Conservation (phyloP, 1,284 basidiomycete species). For the Apiotrichum montevideense region DNA sequence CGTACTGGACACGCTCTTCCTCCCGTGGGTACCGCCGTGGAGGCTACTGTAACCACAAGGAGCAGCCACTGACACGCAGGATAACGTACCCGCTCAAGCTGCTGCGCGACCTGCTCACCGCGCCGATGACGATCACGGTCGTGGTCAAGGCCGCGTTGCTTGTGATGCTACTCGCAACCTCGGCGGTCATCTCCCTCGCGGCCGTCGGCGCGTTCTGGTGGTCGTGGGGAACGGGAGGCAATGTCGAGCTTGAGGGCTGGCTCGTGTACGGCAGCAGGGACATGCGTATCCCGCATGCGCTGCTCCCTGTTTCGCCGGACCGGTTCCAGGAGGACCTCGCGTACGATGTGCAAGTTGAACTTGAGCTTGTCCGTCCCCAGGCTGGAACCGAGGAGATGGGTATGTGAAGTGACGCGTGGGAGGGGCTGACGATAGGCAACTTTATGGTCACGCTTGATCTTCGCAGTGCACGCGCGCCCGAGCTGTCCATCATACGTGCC, state of each 20-base stretch:
- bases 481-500: slow-evolving; percentile 25
- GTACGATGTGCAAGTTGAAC: slow-evolving; percentile 46
- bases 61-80: slow-evolving; percentile 13
- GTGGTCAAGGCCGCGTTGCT: slow-evolving; percentile 36
- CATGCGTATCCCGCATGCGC: slow-evolving; percentile 39
- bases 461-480: slow-evolving; percentile 25
- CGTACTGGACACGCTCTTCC: slow-evolving; percentile 20
- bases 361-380: slow-evolving; percentile 43
- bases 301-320: slow-evolving; percentile 29
- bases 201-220: slow-evolving; percentile 46
- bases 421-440: slow-evolving; percentile 31
- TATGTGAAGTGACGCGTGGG: slow-evolving; percentile 13
- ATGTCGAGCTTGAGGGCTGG: slow-evolving; percentile 46
- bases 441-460: slow-evolving; percentile 46
- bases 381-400: slow-evolving; percentile 31
- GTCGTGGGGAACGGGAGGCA: slow-evolving; percentile 42
- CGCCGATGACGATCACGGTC: slow-evolving; percentile 42
- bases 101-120: slow-evolving; percentile 33
- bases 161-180: slow-evolving; percentile 28
- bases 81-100: slow-evolving; percentile 34
- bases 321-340: slow-evolving; percentile 42
- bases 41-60: too few relatives aligned
- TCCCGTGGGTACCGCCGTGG: slow-evolving; percentile 30
- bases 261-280: slow-evolving; percentile 33
- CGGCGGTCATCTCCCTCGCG: slow-evolving; percentile 36